Evolutionary conservation across 169 alveolate genomes (phyloP).

Genomic region (Cryptosporidium tyzzeri): DNA sequence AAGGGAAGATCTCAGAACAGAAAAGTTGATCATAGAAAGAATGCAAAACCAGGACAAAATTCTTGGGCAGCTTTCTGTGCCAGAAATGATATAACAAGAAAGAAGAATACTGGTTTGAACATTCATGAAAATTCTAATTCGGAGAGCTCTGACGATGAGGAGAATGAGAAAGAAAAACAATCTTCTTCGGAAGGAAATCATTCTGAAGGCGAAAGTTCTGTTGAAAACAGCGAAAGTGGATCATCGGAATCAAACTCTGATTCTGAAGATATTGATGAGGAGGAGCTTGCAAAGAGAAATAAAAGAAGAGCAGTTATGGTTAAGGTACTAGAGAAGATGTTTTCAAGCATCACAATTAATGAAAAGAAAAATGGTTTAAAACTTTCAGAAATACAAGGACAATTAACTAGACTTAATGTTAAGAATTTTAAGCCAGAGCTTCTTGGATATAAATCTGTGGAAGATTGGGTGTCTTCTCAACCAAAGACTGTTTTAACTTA

Average conservation of each 20-base stretch:
- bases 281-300: constrained; percentile 12
- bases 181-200: neutral
- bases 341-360: constrained; percentile 18
- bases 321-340: constrained; percentile 63
- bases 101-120: constrained; percentile 1
- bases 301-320: constrained; percentile 67
- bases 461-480: constrained; percentile 54
- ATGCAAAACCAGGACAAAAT: constrained; percentile 27
- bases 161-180: neutral
- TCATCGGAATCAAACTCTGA: neutral
- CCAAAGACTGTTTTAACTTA: constrained; percentile 35
- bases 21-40: constrained; percentile 56
- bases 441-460: constrained; percentile 53
- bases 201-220: constrained; percentile 9
- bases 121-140: constrained; percentile 9
- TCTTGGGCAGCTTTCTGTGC: constrained; percentile 76
- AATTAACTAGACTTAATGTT: constrained; percentile 39
- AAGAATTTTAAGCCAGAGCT: constrained; percentile 63
- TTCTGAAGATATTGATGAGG: constrained; percentile 22
- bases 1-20: constrained; percentile 29
- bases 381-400: constrained; percentile 24
- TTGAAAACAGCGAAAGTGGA: neutral
- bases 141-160: neutral
- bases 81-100: constrained; percentile 60
- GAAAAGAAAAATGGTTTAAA: constrained; percentile 41